phyloP scores from a whole-genome alignment of 2,329 filamentous ascomycete genomes.

The Botryosphaeria dothidea region DNA sequence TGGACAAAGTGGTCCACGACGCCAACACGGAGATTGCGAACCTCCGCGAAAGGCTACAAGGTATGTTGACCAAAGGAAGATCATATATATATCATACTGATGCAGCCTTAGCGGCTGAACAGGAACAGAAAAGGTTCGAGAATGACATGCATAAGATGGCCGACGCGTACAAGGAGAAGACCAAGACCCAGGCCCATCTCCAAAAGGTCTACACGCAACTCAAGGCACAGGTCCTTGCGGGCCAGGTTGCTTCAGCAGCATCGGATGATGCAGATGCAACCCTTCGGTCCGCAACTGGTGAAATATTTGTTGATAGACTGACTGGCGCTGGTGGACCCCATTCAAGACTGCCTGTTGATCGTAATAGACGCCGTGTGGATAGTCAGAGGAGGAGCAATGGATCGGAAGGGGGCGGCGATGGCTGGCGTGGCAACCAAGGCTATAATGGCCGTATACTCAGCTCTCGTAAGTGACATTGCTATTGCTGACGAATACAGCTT shows the following conservation, averaged over 20 bases:
- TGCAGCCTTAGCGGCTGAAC: slow-evolving; percentile 53
- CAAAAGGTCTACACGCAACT: slow-evolving; percentile 62
- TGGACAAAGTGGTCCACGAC: slow-evolving; percentile 73
- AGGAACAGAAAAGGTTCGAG: slow-evolving; percentile 63
- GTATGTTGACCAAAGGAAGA: slow-evolving; percentile 43
- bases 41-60: slow-evolving; percentile 64
- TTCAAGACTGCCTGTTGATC: background rate
- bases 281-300: slow-evolving; percentile 26
- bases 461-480: background rate
- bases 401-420: slow-evolving; percentile 8
- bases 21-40: slow-evolving; percentile 71
- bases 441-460: background rate
- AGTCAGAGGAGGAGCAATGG: slow-evolving; percentile 16
- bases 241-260: slow-evolving; percentile 57
- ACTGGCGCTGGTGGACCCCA: slow-evolving; percentile 26
- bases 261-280: slow-evolving; percentile 46
- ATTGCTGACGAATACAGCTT: background rate
- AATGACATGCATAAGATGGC: slow-evolving; percentile 73
- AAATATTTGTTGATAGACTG: slow-evolving; percentile 28
- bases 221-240: slow-evolving; percentile 57
- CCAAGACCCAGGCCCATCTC: slow-evolving; percentile 65
- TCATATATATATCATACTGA: background rate
- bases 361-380: background rate
- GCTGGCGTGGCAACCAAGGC: slow-evolving; percentile 21
- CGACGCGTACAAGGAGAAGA: slow-evolving; percentile 69